A percentile compares a stretch with the other conserved stretches of the same genome.
Evolutionary conservation across 1,139 yeast species (phyloP).

Genomic region (Kluyveromyces sp.): DNA sequence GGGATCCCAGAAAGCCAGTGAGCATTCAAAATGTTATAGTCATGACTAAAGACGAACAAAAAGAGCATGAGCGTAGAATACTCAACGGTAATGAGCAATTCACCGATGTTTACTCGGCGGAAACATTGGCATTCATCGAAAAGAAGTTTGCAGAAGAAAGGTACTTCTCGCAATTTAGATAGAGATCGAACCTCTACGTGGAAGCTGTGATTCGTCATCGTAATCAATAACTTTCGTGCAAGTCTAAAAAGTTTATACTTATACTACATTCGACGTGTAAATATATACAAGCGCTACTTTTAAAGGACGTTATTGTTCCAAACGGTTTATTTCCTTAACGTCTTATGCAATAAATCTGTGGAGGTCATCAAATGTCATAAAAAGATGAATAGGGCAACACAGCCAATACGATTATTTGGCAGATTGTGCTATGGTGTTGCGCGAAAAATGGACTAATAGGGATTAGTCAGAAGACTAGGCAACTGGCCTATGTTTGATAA

Average conservation of each 20-base stretch:
- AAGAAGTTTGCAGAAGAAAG: constrained; percentile 66
- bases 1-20: constrained; percentile 60
- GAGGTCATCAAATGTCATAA: not conserved
- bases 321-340: not conserved
- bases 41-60: constrained; percentile 84
- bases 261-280: not conserved
- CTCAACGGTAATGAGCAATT: constrained; percentile 57
- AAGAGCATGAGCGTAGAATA: constrained; percentile 65
- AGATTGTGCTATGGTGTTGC: not conserved
- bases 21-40: constrained; percentile 72
- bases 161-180: constrained; percentile 58
- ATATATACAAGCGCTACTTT: not conserved
- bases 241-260: not conserved
- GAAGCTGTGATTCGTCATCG: not conserved
- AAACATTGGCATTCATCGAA: constrained; percentile 52
- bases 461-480: not conserved
- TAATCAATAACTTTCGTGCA: not conserved
- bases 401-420: too few species aligned
- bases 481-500: not conserved
- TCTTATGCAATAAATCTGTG: not conserved
- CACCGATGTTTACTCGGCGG: constrained; percentile 56
- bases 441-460: not conserved
- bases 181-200: too few species aligned
- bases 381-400: too few species aligned
- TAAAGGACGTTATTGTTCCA: not conserved